Evolutionary conservation across 2,329 filamentous ascomycete species (phyloP).

Genomic region (Fusarium sp.): DNA sequence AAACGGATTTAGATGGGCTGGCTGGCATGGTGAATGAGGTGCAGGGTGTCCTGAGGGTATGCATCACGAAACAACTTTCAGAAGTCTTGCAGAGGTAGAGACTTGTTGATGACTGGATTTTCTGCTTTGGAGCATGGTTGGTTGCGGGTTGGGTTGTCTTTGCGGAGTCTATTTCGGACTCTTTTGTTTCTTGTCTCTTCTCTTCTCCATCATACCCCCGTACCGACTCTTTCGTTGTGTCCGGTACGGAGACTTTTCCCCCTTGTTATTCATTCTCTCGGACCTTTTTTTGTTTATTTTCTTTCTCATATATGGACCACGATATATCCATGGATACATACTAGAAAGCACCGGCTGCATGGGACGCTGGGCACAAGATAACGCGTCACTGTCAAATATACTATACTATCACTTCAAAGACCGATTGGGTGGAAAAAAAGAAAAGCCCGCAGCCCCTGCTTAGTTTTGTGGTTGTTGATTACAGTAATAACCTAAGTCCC

Average conservation of each 20-base stretch:
- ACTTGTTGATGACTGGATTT: slow-evolving; percentile 20
- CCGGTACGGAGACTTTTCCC: slow-evolving; percentile 26
- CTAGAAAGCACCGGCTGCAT: slow-evolving; percentile 18
- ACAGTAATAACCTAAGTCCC: neutral
- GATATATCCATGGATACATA: slow-evolving; percentile 3
- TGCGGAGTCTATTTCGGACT: slow-evolving; percentile 29
- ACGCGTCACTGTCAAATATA: slow-evolving; percentile 9
- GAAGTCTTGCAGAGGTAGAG: slow-evolving; percentile 23
- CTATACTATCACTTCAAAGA: neutral
- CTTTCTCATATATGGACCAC: slow-evolving; percentile 5
- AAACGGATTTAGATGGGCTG: slow-evolving; percentile 35
- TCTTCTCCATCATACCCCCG: slow-evolving; percentile 35
- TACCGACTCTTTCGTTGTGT: slow-evolving; percentile 6
- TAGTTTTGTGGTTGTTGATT: neutral
- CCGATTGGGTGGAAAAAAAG: neutral
- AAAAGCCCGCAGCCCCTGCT: slow-evolving; percentile 6
- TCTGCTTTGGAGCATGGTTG: slow-evolving; percentile 30
- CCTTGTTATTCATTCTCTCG: neutral
- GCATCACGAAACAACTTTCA: slow-evolving; percentile 41
- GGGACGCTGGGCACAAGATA: neutral
- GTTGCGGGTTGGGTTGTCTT: neutral
- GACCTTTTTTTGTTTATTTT: slow-evolving; percentile 2
- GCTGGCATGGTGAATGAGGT: slow-evolving; percentile 31
- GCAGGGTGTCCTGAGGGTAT: slow-evolving; percentile 33
- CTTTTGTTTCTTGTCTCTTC: slow-evolving; percentile 14